phyloP scores from a whole-genome alignment of 2,329 filamentous ascomycete genomes.

The Neobulgaria alba region DNA sequence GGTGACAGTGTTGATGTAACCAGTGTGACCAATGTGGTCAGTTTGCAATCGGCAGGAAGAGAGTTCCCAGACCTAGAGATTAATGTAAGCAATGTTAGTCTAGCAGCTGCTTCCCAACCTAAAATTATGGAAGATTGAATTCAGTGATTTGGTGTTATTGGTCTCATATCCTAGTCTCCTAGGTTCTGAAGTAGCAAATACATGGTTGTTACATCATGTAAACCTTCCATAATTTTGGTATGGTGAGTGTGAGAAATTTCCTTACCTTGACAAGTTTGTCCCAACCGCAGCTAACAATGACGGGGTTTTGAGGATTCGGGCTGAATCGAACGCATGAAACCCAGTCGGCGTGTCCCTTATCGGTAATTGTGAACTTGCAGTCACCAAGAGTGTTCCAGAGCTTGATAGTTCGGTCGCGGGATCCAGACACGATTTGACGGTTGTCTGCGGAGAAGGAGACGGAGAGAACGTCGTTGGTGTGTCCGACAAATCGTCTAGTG shows the following conservation, averaged over 20 bases:
- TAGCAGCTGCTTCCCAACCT: slow-evolving; percentile 8
- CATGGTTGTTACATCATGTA: slow-evolving; percentile 90
- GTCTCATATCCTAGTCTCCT: slow-evolving; percentile 83
- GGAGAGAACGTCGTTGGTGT: slow-evolving; percentile 99
- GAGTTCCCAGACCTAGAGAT: slow-evolving; percentile 88
- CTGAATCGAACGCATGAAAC: slow-evolving; percentile 99
- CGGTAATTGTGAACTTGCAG: slow-evolving; percentile 99
- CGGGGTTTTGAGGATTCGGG: slow-evolving; percentile 99
- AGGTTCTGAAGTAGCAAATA: slow-evolving; percentile 99
- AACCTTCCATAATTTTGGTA: slow-evolving; percentile 27
- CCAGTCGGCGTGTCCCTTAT: slow-evolving; percentile 99
- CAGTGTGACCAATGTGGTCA: slow-evolving; percentile 99
- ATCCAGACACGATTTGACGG: slow-evolving; percentile 98
- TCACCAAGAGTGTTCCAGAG: slow-evolving; percentile 99
- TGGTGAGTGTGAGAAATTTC: slow-evolving; percentile 26
- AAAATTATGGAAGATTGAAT: slow-evolving; percentile 27
- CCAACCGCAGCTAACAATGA: slow-evolving; percentile 97
- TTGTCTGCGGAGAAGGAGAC: slow-evolving; percentile 99
- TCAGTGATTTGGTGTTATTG: slow-evolving; percentile 88
- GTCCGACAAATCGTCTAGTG: slow-evolving; percentile 96
- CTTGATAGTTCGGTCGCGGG: slow-evolving; percentile 98
- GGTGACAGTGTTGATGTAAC: slow-evolving; percentile 99
- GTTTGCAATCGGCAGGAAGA: slow-evolving; percentile 99
- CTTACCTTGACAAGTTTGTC: slow-evolving; percentile 99
- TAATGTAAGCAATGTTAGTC: slow-evolving; percentile 14